Base-by-base conservation (phyloP, 2,329 filamentous ascomycete genomes). In the Sporothrix pseudoabietina region DNA sequence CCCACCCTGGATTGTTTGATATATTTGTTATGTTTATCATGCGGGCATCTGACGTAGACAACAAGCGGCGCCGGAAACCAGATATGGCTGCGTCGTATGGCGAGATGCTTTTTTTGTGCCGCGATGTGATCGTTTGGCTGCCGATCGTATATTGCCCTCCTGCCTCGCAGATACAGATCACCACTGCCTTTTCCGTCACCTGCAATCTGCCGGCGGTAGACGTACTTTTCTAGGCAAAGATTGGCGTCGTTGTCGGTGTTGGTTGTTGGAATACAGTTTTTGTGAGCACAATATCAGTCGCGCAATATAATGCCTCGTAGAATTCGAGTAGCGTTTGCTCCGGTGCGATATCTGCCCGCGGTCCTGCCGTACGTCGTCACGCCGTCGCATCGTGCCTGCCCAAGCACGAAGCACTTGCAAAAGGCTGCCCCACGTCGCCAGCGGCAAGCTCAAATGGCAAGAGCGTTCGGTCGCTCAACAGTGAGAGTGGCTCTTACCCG, bases 361-460 rank as follows among this genome's bases (percentile, higher is more conserved):
- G 47, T 55, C 49, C 47, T 52, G 19, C 32, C 47, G 32, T 55
- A 26, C 30, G 30, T 70, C 68, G 52, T 57, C 68, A 70, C 68
- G 68, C 52, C 61, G 63, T 68, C 61, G 59, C 49, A 55, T 65
- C 59, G 44, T 39, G 9, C 14, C 54, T 69, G 47, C 32, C 39
- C 54, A 55, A 26, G 54, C 39, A 69, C 54, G 54, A 49, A 49
- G 59, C 71, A 55, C 71, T 22, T 55, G n/a, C 22, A 7, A 7
- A 39, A 14, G 10, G 61, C 52, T 32, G 39, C 47, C 59, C 41
- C 59, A 35, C 16, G 66, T 54, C 10, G 22, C 55, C 72, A 61
- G 72, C 72, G 72, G 72, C 66, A 73, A 55, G 49, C 52, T 35
- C 49, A 57, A 61, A 61, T 39, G 52, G 41, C 4, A 52, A 69